Evolutionary conservation across 805 yeast species (phyloP).

Genomic region (Ogataea sp.): DNA sequence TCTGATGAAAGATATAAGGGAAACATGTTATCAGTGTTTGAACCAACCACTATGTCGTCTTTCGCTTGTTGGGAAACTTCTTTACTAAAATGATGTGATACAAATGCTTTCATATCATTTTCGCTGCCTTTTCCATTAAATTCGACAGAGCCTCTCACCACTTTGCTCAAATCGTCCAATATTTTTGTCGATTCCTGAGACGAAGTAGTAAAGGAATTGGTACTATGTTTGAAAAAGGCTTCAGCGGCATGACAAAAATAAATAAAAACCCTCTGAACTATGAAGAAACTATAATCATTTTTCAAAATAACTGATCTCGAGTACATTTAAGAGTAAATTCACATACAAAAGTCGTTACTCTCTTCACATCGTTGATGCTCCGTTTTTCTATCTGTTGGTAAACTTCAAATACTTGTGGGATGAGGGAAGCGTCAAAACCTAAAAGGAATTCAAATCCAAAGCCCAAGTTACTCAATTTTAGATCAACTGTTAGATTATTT

Average conservation of each 20-base stretch:
- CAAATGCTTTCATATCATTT: background rate
- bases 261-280: background rate
- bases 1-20: too few relatives aligned
- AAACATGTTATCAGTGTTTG: too few relatives aligned
- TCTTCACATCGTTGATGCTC: too few relatives aligned
- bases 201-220: background rate
- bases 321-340: background rate
- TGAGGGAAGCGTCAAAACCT: background rate
- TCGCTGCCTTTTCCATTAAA: background rate
- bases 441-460: background rate
- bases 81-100: background rate
- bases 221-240: background rate
- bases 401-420: background rate
- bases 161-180: background rate
- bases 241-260: background rate
- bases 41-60: too few relatives aligned
- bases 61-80: background rate
- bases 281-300: background rate
- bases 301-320: background rate
- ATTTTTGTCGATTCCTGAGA: too few relatives aligned
- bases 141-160: background rate
- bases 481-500: too few relatives aligned
- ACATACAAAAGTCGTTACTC: background rate
- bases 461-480: background rate
- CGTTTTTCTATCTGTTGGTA: background rate